Evolutionary conservation across 148 eudicot species (phyloP), one percentile per base, ranked within the genome.

Genomic region (Arctostaphylos glauca): DNA sequence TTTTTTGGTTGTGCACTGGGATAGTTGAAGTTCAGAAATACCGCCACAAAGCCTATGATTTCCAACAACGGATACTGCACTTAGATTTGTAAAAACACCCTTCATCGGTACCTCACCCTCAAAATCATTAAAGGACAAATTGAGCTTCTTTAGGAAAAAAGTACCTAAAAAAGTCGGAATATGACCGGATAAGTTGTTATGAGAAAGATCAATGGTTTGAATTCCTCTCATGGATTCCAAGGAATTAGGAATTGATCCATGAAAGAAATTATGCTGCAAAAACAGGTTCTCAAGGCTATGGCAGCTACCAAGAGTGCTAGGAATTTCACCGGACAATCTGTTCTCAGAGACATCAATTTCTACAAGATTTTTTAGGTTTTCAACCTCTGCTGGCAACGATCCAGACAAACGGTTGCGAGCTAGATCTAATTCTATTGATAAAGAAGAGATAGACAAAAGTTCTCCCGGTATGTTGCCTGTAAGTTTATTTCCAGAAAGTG

Each of bases 11-110:
- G 9, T 46, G 41, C 85, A 83, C 58, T 13, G 78, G 18, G 71
- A 70, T 9, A 83, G 19, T 21, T 13, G 43, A 3, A 83, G 70
- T 46, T 64, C 41, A 0, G 70, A 18, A 31, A 83, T 44, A 47
- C 77, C 81, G n/a, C 81, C 85, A 83, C 81, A 70, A 4, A 83
- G 59, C 71, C 70, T 55, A 15, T 4, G 44, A 41, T 83, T 83
- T 4, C 81, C 81, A 1, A 0, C 80, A 53, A 83, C 9, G 21
- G 81, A 66, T 7, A 82, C 13, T 49, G 79, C 48, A 41, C 80
- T 82, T 31, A 62, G 49, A 62, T 82, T 76, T 48, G 31, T 14
- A 23, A 82, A 82, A 76, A 76, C 48, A 0, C 84, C 84, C 62
- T 0, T 25, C 18, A 5, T 74, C 8, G 84, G 84, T 4, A 82